These are phyloP conservation scores for Leptographium galeiforme DNA, from an alignment of 2,329 filamentous ascomycete genomes.

Conservation along the genomic window DNA sequence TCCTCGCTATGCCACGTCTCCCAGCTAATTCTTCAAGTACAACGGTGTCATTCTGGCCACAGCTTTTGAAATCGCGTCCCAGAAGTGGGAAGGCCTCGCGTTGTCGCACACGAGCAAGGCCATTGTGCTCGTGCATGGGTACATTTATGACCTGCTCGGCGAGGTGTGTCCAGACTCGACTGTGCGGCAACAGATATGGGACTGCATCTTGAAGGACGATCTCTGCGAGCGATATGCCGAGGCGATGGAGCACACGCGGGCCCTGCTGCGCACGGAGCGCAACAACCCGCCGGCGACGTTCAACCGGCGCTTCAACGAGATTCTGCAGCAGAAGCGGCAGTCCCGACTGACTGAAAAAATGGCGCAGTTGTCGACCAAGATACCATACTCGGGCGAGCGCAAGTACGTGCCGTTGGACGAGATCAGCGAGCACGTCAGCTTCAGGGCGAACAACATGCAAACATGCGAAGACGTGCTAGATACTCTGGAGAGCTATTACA, in stretches of 20 bases:
- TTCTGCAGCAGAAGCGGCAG: constrained; percentile 16
- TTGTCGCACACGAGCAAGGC: constrained; percentile 35
- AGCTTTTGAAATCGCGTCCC: constrained; percentile 38
- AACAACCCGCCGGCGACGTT: constrained; percentile 30
- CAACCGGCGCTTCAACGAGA: constrained; percentile 38
- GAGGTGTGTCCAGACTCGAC: constrained; percentile 27
- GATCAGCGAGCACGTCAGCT: background rate
- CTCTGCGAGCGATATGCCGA: constrained; percentile 30
- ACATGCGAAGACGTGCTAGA: constrained; percentile 41
- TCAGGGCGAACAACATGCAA: constrained; percentile 12
- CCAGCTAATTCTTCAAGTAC: constrained; percentile 16
- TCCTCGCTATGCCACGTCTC: background rate
- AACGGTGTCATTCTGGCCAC: constrained; percentile 25
- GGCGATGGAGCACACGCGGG: constrained; percentile 34
- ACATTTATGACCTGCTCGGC: constrained; percentile 30
- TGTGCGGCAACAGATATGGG: constrained; percentile 28
- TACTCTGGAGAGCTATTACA: constrained; percentile 47
- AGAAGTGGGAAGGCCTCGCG: constrained; percentile 37
- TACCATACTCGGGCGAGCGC: too few species aligned
- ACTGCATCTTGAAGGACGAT: constrained; percentile 29
- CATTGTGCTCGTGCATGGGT: constrained; percentile 38
- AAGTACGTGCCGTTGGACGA: background rate
- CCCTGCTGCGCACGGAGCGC: constrained; percentile 39
- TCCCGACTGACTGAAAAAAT: constrained; percentile 7
- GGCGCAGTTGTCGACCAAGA: constrained; percentile 1